phyloP scores from a whole-genome alignment of 345 rosid species.

The Triadica sebifera region DNA sequence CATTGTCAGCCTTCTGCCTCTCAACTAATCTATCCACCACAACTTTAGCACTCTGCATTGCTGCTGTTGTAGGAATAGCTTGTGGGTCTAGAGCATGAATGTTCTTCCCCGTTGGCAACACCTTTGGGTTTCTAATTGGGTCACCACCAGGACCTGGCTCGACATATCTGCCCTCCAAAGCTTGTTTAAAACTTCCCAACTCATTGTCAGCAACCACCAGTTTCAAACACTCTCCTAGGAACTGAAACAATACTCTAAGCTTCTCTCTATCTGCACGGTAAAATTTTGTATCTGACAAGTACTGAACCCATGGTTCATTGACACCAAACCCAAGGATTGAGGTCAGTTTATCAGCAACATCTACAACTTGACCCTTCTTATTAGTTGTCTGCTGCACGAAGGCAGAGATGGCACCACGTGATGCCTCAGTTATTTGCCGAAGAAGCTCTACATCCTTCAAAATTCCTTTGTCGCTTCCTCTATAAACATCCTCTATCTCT shows the following conservation, averaged over 20 bases:
- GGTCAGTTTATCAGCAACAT: constrained; percentile 67
- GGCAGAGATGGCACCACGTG: constrained; percentile 80
- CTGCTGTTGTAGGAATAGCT: constrained; percentile 94
- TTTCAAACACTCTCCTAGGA: constrained; percentile 86
- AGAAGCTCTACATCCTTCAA: constrained; percentile 96
- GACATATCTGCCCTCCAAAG: constrained; percentile 87
- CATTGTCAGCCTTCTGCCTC: constrained; percentile 85
- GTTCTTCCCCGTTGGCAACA: constrained; percentile 96
- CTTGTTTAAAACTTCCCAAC: constrained; percentile 87
- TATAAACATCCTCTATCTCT: constrained; percentile 76
- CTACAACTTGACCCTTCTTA: constrained; percentile 84
- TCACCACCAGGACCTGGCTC: constrained; percentile 99
- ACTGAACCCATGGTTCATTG: constrained; percentile 94
- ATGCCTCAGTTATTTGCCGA: constrained; percentile 85
- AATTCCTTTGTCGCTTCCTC: constrained; percentile 84
- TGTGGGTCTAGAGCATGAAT: constrained; percentile 98
- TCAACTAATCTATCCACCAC: constrained; percentile 89
- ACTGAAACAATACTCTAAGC: constrained; percentile 69
- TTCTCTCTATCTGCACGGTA: constrained; percentile 85
- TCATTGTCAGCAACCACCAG: constrained; percentile 92
- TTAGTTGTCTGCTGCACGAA: constrained; percentile 80
- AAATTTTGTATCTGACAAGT: constrained; percentile 78
- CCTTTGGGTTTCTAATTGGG: constrained; percentile 96
- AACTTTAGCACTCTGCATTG: constrained; percentile 90
- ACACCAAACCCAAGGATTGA: constrained; percentile 91